These are phyloP conservation scores for Papiliotrema laurentii DNA, from an alignment of 1,284 basidiomycete species.

Conservation along the genomic window DNA sequence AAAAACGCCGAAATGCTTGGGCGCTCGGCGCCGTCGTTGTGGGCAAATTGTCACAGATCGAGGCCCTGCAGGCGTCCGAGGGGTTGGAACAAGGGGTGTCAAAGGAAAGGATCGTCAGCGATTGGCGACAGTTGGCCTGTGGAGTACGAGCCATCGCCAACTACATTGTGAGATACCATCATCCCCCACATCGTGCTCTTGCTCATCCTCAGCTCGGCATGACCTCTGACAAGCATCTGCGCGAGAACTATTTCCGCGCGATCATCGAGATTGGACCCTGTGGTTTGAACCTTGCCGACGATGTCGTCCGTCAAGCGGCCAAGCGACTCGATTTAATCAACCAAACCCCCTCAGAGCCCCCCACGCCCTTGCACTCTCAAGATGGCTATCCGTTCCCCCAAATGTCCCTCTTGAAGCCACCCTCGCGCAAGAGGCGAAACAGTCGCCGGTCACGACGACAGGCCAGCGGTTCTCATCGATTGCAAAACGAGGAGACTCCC, in stretches of 20 bases:
- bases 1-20: constrained; percentile 41
- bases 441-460: not conserved
- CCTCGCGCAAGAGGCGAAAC: not conserved
- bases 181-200: too few relatives aligned
- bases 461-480: not conserved
- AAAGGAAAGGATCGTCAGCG: not conserved
- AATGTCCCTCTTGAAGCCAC: not conserved
- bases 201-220: constrained; percentile 23
- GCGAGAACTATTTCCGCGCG: constrained; percentile 28
- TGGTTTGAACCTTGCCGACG: constrained; percentile 28
- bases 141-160: constrained; percentile 26
- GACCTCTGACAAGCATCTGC: constrained; percentile 15
- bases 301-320: constrained; percentile 35
- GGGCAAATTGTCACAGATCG: constrained; percentile 13
- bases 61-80: constrained; percentile 6
- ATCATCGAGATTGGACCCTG: constrained; percentile 22
- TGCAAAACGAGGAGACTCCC: not conserved
- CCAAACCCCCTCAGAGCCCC: constrained; percentile 18
- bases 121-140: constrained; percentile 2
- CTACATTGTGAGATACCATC: constrained; percentile 34
- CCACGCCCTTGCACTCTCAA: not conserved
- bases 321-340: constrained; percentile 32
- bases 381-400: constrained; percentile 2
- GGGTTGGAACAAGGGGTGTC: not conserved
- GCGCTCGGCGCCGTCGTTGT: constrained; percentile 29